Conservation (phyloP, 257 asterid genomes). For the Solanum pimpinellifolium region DNA sequence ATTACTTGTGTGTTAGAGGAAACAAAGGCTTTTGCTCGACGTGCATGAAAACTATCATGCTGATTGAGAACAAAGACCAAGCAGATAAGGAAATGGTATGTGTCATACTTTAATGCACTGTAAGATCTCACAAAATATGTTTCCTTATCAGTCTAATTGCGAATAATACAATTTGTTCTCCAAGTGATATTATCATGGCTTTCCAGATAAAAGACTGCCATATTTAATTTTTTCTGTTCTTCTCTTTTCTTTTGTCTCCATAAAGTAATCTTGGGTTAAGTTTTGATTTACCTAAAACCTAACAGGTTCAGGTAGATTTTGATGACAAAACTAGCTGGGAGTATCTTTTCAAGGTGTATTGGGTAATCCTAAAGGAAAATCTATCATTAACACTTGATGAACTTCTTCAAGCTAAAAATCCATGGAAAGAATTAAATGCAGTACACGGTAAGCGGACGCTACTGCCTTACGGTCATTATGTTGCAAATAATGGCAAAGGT, state of each 20-base stretch:
- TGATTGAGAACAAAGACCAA: slow-evolving; percentile 71
- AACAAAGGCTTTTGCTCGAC: slow-evolving; percentile 86
- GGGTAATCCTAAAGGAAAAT: slow-evolving; percentile 56
- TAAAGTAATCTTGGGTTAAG: neutral
- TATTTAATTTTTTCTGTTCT: neutral
- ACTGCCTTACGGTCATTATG: slow-evolving; percentile 5
- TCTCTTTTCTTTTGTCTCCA: neutral
- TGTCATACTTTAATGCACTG: neutral
- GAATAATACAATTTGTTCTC: neutral
- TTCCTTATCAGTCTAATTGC: neutral
- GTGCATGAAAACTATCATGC: slow-evolving; percentile 85
- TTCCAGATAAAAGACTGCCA: neutral
- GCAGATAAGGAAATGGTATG: slow-evolving; percentile 66
- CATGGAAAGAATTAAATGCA: slow-evolving; percentile 30
- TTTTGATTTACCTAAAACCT: neutral
- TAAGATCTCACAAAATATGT: neutral
- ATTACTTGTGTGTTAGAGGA: slow-evolving; percentile 58
- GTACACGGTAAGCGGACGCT: slow-evolving; percentile 22
- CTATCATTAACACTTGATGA: slow-evolving; percentile 52
- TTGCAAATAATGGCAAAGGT: slow-evolving; percentile 19
- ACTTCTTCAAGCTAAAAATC: slow-evolving; percentile 56
- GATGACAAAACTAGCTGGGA: slow-evolving; percentile 88
- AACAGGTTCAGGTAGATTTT: slow-evolving; percentile 75
- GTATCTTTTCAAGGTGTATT: slow-evolving; percentile 83
- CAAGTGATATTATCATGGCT: neutral